Base-by-base conservation (phyloP, 805 yeast species). In the Lipomyces yamadae region DNA sequence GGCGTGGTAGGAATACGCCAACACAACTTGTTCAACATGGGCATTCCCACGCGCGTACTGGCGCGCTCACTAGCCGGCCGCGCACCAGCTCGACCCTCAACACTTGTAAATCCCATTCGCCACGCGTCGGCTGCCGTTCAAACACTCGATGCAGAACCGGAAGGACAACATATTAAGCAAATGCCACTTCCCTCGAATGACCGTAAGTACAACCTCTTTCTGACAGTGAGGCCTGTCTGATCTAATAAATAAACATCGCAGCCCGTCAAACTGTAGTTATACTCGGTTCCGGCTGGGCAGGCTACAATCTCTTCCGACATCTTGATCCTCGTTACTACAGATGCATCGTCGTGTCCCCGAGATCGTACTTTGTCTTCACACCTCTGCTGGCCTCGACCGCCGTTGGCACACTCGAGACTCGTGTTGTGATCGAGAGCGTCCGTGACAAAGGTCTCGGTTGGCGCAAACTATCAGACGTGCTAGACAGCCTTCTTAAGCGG, bases 241-340 rank as follows among this genome's bases (percentile, higher is more conserved):
- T 42, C 48, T 42, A 42, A 42, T n/a, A n/a, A 18, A 42, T n/a
- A n/a, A 18, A 15, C 6, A 7, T 15, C n/a, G 48, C n/a, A 64
- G 67, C 58, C 56, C 67, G 67, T 24, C 39, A 60, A 10, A 63
- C 67, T 3, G 65, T 88, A 61, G 90, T 88, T 2, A 80, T 88
- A 42, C 78, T 88, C 45, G 91, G 91, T 18, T 83, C 88, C 50
- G 91, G 91, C 57, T 88, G 91, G 91, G 91, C 89, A 1, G 83
- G 89, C 7, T 89, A 85, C 35, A 86, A 87, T 13, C 72, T 87
- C 8, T 78, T 88, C 70, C 85, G 84, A 73, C 78, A 79, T 56
- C 74, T 88, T 62, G 81, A 81, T 65, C 81, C 84, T 32, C 83
- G 83, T 55, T 85, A 84, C 70, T 88, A 86, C 75, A 87, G 87